These are phyloP conservation scores for Curvularia lunata DNA, from an alignment of 2,329 filamentous ascomycete species.

Conservation along the genomic window DNA sequence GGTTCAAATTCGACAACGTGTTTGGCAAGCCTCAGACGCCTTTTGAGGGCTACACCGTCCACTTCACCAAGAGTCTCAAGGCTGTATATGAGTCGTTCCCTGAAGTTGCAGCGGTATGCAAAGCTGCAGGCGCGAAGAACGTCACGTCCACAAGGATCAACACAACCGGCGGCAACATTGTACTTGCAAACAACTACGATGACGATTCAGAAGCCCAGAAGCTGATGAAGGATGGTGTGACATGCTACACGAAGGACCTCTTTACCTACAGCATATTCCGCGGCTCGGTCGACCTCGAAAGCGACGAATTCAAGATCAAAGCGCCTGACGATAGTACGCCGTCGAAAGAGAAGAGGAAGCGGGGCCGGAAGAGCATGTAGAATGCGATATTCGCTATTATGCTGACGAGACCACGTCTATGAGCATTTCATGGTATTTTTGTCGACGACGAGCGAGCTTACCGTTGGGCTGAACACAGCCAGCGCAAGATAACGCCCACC, in stretches of 20 bases:
- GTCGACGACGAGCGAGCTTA: constrained; percentile 12
- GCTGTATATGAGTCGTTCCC: constrained; percentile 42
- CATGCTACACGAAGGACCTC: constrained; percentile 53
- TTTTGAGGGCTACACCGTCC: constrained; percentile 58
- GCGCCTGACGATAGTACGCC: constrained; percentile 1
- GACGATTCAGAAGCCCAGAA: constrained; percentile 46
- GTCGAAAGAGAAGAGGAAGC: constrained; percentile 24
- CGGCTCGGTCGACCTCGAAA: constrained; percentile 50
- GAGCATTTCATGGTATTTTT: neutral
- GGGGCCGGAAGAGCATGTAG: constrained; percentile 23
- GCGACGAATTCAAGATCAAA: constrained; percentile 48
- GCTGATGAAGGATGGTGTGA: constrained; percentile 42
- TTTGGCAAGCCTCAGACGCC: constrained; percentile 46
- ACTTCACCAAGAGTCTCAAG: constrained; percentile 54
- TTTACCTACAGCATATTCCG: constrained; percentile 53
- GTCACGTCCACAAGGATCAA: constrained; percentile 35
- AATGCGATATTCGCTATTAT: neutral
- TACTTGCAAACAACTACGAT: constrained; percentile 47
- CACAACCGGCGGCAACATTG: constrained; percentile 36
- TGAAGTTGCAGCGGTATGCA: constrained; percentile 50
- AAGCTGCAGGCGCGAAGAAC: constrained; percentile 47
- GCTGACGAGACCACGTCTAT: neutral
- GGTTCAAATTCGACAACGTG: constrained; percentile 44
- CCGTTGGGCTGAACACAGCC: neutral
- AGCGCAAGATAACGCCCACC: neutral